Evolutionary conservation across 306 rosid genomes (phyloP).

Genomic region (Crataegus laevigata): DNA sequence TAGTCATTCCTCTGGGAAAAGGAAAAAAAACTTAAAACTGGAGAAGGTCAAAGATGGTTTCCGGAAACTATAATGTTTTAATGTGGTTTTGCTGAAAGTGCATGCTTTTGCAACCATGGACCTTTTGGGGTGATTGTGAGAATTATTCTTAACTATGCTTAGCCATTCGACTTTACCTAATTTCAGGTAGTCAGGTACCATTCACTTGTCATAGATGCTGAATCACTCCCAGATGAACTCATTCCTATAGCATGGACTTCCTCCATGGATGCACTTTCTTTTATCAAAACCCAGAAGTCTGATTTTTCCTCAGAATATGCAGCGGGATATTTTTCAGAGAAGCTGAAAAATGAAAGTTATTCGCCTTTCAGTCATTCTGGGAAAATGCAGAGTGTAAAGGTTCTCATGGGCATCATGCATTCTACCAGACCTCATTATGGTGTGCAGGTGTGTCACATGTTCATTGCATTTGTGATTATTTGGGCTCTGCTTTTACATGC

Average conservation of each 20-base stretch:
- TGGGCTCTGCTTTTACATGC: conserved; percentile 7
- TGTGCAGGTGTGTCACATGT: conserved; percentile 63
- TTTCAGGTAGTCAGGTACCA: conserved; percentile 97
- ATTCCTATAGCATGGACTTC: conserved; percentile 97
- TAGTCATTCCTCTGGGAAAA: not conserved
- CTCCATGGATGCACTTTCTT: conserved; percentile 51
- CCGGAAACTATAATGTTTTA: not conserved
- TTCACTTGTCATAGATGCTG: conserved; percentile 82
- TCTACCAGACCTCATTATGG: conserved; percentile 93
- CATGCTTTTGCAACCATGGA: not conserved
- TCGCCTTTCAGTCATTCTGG: conserved; percentile 20
- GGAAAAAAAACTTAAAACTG: not conserved
- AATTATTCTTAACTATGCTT: not conserved
- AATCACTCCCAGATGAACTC: conserved; percentile 77
- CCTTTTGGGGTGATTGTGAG: not conserved
- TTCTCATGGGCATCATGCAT: conserved; percentile 91
- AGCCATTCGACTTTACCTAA: conserved; percentile 11
- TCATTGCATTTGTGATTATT: conserved; percentile 12
- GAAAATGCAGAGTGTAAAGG: conserved; percentile 27
- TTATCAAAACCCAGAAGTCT: conserved; percentile 35
- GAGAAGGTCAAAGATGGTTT: not conserved
- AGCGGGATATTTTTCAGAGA: conserved; percentile 24
- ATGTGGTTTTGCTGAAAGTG: not conserved
- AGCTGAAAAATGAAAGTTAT: conserved; percentile 28
- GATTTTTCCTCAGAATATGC: conserved; percentile 26